Percentiles rank a stretch among this genome's conserved stretches.
These are phyloP conservation scores for Globisporangium recalcitrans DNA, from an alignment of 352 stramenopile genomes.

Conservation along the genomic window DNA sequence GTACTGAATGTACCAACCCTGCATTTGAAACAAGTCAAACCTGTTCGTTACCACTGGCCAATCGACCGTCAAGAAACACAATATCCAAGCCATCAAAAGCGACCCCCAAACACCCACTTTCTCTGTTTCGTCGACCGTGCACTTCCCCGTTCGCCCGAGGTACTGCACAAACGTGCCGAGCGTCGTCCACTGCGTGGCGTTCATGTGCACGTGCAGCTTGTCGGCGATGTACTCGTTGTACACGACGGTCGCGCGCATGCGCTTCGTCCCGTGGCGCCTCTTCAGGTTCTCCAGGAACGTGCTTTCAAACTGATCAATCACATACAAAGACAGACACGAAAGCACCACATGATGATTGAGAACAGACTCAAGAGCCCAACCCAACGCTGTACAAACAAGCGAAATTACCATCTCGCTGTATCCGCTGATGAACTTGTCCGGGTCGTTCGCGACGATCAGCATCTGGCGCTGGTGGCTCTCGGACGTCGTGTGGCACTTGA, in stretches of 20 bases:
- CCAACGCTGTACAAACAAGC: neutral
- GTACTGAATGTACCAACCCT: conserved; percentile 96
- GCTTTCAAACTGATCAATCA: conserved; percentile 89
- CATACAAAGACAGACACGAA: neutral
- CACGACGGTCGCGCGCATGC: conserved; percentile 94
- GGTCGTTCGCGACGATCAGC: conserved; percentile 96
- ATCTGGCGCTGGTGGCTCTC: conserved; percentile 98
- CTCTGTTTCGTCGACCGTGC: conserved; percentile 97
- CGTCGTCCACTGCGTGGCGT: conserved; percentile 97
- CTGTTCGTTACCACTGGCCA: neutral
- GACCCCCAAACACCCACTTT: conserved; percentile 41
- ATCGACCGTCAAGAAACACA: neutral
- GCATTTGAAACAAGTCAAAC: neutral
- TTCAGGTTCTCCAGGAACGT: conserved; percentile 94
- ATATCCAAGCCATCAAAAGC: neutral
- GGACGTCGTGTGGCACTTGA: conserved; percentile 98
- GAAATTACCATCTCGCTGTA: conserved; percentile 68
- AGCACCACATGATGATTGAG: neutral
- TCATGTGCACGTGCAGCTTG: conserved; percentile 99
- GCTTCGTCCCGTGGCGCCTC: conserved; percentile 93
- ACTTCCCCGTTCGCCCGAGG: conserved; percentile 95
- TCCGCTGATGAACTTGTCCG: conserved; percentile 91
- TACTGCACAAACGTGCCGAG: conserved; percentile 98
- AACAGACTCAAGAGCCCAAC: conserved; percentile 10
- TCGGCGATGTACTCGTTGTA: conserved; percentile 99